Conservation (phyloP, 768 basidiomycete species). For the Hydnomerulius pinastri region DNA sequence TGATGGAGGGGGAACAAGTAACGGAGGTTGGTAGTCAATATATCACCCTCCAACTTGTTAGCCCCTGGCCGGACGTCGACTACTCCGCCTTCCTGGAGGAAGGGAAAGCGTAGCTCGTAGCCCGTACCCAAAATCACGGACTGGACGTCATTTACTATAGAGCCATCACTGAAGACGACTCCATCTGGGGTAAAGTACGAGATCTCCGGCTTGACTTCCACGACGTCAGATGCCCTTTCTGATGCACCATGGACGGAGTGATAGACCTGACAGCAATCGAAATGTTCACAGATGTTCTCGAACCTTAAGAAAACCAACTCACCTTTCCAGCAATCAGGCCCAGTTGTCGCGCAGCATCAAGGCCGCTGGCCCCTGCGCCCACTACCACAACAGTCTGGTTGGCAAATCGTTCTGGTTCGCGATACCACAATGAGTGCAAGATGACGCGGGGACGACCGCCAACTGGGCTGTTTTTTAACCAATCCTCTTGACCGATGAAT, state of each 20-base stretch:
- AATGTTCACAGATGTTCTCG: background rate
- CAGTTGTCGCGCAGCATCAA: slow-evolving; percentile 47
- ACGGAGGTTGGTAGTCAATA: slow-evolving; percentile 45
- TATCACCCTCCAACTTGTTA: background rate
- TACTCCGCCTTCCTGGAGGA: slow-evolving; percentile 35
- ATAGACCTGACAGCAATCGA: slow-evolving; percentile 24
- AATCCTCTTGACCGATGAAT: slow-evolving; percentile 48
- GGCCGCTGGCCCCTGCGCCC: slow-evolving; percentile 45
- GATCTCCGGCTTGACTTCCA: slow-evolving; percentile 43
- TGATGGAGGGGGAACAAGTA: slow-evolving; percentile 54
- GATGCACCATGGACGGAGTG: slow-evolving; percentile 35
- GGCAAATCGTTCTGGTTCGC: slow-evolving; percentile 43
- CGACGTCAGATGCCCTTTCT: slow-evolving; percentile 7
- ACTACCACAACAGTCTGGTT: slow-evolving; percentile 47
- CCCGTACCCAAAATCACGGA: slow-evolving; percentile 52
- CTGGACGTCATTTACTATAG: slow-evolving; percentile 39
- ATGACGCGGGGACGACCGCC: slow-evolving; percentile 36
- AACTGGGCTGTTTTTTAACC: slow-evolving; percentile 37
- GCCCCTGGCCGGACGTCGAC: slow-evolving; percentile 15
- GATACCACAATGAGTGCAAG: slow-evolving; percentile 52
- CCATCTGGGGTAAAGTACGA: slow-evolving; percentile 44
- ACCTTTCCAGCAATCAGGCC: slow-evolving; percentile 41
- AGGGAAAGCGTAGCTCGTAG: slow-evolving; percentile 52
- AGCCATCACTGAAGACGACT: slow-evolving; percentile 48
- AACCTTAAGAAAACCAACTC: background rate